Evolutionary conservation across 345 rosid species (phyloP).

Genomic region (Corymbia maculata): DNA sequence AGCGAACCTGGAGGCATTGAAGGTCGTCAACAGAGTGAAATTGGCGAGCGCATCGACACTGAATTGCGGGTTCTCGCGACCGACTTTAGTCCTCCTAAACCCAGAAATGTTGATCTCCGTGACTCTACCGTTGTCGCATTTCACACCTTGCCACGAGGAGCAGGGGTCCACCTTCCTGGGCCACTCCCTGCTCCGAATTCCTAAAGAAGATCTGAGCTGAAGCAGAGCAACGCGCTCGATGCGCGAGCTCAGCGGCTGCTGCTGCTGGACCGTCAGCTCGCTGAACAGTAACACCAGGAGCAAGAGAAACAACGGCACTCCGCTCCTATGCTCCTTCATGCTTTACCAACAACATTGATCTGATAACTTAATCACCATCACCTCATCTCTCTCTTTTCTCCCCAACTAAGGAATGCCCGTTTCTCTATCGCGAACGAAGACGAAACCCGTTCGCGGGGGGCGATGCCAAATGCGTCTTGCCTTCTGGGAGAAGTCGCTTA

Average conservation of each 20-base stretch:
- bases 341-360: constrained; percentile 18
- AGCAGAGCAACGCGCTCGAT: constrained; percentile 54
- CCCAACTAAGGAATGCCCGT: not conserved
- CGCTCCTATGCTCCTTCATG: constrained; percentile 50
- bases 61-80: constrained; percentile 69
- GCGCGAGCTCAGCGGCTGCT: constrained; percentile 29
- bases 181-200: constrained; percentile 85
- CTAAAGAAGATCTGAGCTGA: constrained; percentile 79
- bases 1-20: constrained; percentile 70
- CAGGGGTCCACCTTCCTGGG: constrained; percentile 87
- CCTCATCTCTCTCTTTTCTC: not conserved
- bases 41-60: constrained; percentile 60
- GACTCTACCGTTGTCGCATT: constrained; percentile 57
- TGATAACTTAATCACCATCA: not conserved
- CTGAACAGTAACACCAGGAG: constrained; percentile 27
- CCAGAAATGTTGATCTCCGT: constrained; percentile 71
- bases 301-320: constrained; percentile 5
- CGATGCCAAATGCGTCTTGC: not conserved
- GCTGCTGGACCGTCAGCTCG: constrained; percentile 42
- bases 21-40: constrained; percentile 48
- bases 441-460: not conserved
- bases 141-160: constrained; percentile 55
- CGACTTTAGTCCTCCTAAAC: constrained; percentile 75
- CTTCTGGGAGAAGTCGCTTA: not conserved
- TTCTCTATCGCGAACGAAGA: constrained; percentile 22